Evolutionary conservation across 1,139 yeast species (phyloP), one percentile per base, ranked within the genome.

Genomic region (Hanseniaspora uvarum): DNA sequence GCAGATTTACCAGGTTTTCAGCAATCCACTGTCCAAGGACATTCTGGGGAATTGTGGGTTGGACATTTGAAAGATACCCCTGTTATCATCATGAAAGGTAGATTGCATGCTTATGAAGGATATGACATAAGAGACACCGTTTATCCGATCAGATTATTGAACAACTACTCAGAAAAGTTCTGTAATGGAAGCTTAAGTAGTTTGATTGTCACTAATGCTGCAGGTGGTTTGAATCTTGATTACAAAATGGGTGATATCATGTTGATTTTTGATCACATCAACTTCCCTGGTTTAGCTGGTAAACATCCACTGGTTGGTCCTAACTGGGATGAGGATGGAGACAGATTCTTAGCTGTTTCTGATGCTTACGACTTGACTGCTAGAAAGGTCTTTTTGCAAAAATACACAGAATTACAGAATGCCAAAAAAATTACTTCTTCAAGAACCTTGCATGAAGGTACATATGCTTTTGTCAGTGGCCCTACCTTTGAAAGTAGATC

Each of bases 401-500:
- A 23, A 8, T 50, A 28, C 26, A 75, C 77, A 56, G 82, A 82
- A 7, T 68, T 74, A 51, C 66, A 71, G 39, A 72, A 86, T 45
- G 65, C 69, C 1, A 24, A 24, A 1, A 38, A 38, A 21, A 28
- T 50, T 10, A 23, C 38, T 12, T 24, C 36, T 4, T 14, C 37
- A 8, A 78, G 97, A 63, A 65, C 68, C 0, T 76, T 92, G 49
- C 85, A 86, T 62, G 97, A 92, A 67, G 98, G 97, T 31, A 79
- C 83, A 0, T 92, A 92, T 63, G 79, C 79, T 49, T 89, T 78
- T 67, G 95, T 84, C 5, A 79, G 94, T 3, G 98, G 98, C 0
- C 97, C 98, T 2, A 86, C 96, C 0, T 92, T 83, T 66, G 98
- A 92, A 70, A 79, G 89, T 7, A 75, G 96, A 61, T 96, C 97